Percentiles rank a stretch among this genome's conserved stretches.
Evolutionary conservation across 805 yeast species (phyloP).

Genomic region (Debaryomyces hansenii): DNA sequence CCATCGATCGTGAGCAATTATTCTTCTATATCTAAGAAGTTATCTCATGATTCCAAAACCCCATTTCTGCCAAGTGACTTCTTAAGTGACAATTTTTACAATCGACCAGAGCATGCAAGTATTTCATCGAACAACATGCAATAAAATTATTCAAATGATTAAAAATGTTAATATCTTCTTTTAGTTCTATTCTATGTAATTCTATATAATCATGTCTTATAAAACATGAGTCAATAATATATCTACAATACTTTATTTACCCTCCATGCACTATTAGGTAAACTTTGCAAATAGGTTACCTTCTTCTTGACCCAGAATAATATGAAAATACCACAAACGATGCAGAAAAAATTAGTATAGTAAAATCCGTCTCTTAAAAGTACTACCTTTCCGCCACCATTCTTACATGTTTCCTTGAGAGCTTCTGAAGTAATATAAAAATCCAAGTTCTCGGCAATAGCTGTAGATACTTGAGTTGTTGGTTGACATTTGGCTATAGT

Average conservation of each 20-base stretch:
- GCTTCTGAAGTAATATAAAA: constrained; percentile 25
- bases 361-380: constrained; percentile 79
- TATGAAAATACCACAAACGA: constrained; percentile 60
- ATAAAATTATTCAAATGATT: background rate
- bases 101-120: constrained; percentile 8
- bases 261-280: constrained; percentile 81
- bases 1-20: constrained; percentile 43
- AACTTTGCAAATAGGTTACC: constrained; percentile 61
- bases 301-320: constrained; percentile 70
- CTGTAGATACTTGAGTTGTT: constrained; percentile 1
- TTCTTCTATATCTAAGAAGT: constrained; percentile 35
- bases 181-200: background rate
- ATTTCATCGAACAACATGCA: background rate
- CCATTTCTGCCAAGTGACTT: constrained; percentile 46
- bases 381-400: constrained; percentile 54
- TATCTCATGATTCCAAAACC: constrained; percentile 32
- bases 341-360: constrained; percentile 71
- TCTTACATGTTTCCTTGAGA: constrained; percentile 50
- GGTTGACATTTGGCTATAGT: constrained; percentile 63
- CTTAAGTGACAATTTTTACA: constrained; percentile 30
- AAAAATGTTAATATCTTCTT: background rate
- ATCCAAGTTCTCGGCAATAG: constrained; percentile 2
- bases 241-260: constrained; percentile 25
- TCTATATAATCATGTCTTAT: background rate
- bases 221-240: background rate